Evolutionary conservation across 2,329 filamentous ascomycete species (phyloP).

Genomic region (Claviceps pazoutovae): DNA sequence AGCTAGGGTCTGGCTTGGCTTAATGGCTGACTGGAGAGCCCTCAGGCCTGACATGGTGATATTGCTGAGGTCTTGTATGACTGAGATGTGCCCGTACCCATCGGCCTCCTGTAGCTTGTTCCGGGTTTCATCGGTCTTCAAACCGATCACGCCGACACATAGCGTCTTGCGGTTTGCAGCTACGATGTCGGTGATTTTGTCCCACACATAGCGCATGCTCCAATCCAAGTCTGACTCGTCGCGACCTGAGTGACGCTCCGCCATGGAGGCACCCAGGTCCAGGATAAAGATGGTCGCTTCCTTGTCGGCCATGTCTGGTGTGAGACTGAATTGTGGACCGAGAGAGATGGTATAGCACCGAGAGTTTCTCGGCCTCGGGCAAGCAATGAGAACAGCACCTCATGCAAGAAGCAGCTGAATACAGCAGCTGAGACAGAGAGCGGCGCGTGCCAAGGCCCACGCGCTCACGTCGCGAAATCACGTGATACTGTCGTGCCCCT

Average conservation of each 20-base stretch:
- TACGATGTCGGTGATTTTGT: conserved; percentile 62
- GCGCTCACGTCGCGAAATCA: conserved; percentile 18
- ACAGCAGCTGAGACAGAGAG: not conserved
- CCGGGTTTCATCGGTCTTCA: conserved; percentile 64
- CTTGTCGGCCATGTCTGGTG: conserved; percentile 63
- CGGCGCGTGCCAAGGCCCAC: conserved; percentile 7
- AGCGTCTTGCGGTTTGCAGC: conserved; percentile 53
- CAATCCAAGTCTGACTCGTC: conserved; percentile 73
- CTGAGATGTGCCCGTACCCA: conserved; percentile 67
- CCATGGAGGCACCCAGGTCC: conserved; percentile 81
- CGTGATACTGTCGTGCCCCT: conserved; percentile 12
- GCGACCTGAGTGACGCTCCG: conserved; percentile 54
- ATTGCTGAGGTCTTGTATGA: conserved; percentile 54
- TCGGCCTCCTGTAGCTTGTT: conserved; percentile 56
- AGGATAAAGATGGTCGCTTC: conserved; percentile 87
- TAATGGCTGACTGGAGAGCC: conserved; percentile 47
- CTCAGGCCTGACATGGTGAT: conserved; percentile 56
- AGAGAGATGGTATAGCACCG: not conserved
- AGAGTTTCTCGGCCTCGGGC: no score
- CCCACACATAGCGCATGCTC: conserved; percentile 86
- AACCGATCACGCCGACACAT: conserved; percentile 65
- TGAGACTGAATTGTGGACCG: not conserved
- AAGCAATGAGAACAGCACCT: not conserved
- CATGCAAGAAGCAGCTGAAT: not conserved
- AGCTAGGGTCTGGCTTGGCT: conserved; percentile 49